Base-by-base conservation (phyloP, 805 yeast species). In the Gaillardinia entomophila region DNA sequence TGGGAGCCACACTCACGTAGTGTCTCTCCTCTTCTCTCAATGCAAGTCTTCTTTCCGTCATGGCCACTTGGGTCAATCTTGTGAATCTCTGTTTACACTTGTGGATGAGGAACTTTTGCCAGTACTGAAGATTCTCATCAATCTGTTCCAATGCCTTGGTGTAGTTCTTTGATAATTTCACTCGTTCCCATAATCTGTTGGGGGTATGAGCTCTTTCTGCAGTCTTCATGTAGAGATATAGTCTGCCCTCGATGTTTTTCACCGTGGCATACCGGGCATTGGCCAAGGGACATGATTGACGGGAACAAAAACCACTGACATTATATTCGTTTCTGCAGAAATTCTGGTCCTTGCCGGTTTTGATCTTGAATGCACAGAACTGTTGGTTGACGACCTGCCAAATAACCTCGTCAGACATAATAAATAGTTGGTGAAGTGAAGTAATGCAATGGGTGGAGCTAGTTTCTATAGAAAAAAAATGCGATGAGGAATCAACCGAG, bases 121-220 rank as follows among this genome's bases (percentile, higher is more conserved):
- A 92, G 63, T 90, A 88, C 32, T 82, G 68, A 40, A 92, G 68
- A 46, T 87, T 85, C 38, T 79, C 80, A 58, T 90, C 97, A 35
- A 92, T 75, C 59, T 92, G 99, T 42, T 74, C 73, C 50, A 92
- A 69, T 1, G 97, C 97, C 55, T 76, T 83, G 33, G 81, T 73
- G 57, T 88, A 92, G 59, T 92, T 89, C 60, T 86, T 88, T 29
- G 92, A 83, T 39, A 92, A 71, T 58, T 81, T 83, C 53, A 92
- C 82, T 50, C 97, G 75, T 62, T 92, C 97, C 99, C 99, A 92
- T 56, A 86, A 66, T 49, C 83, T 82, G 27, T 84, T 77, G 11
- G 99, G 99, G 42, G 88, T 84, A 55, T 92, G 97, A 14, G 95
- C 94, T 63, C 99, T 79, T 66, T 92, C 99, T 1, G 94, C 95